Base-by-base conservation (phyloP, 495 filamentous ascomycete genomes). In the Aspergillus egyptiacus region DNA sequence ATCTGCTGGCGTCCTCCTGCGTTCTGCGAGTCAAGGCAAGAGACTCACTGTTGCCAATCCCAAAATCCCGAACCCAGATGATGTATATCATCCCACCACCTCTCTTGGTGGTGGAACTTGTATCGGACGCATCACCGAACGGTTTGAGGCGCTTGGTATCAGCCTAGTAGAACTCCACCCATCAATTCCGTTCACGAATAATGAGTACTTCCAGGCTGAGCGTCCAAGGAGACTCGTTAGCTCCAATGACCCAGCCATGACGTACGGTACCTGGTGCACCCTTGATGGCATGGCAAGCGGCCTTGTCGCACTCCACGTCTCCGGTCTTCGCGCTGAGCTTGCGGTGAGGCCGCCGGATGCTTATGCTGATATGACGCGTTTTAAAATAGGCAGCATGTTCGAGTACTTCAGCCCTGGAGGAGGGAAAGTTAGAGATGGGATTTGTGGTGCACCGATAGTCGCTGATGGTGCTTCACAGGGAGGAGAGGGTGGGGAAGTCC, bases 31-130 rank as follows among this genome's bases (percentile, higher is more conserved):
- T 30, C 9, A 30, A 14, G 41, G 41, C 15, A 9, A 28, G 14
- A 28, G 41, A 30, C 23, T 45, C 2, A 45, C 22, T 31, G 41
- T 45, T 19, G 13, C 41, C 6, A 45, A 45, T 15, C 41, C 30
- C 23, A 19, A n/a, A 18, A 31, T 45, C 19, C n/a, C 4, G 15
- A 13, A 32, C 24, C 14, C 41, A 14, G 41, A 45, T 18, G 41
- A 45, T n/a, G 41, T 45, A 8, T 45, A 31, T 45, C 41, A 45
- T 30, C 41, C 41, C 15, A 14, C 41, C 41, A 14, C 41, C 41
- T 32, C 41, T 19, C 41, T 14, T 13, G 17, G 5, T 45, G 41
- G 13, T 14, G 41, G 41, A 32, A 11, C 19, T 13, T 45, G 41
- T 31, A 31, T 45, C 31, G 41, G 41, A 18, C 22, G 31, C n/a